These are phyloP conservation scores for Mycosphaerella sp. DNA, from an alignment of 2,329 filamentous ascomycete genomes.

Conservation along the genomic window DNA sequence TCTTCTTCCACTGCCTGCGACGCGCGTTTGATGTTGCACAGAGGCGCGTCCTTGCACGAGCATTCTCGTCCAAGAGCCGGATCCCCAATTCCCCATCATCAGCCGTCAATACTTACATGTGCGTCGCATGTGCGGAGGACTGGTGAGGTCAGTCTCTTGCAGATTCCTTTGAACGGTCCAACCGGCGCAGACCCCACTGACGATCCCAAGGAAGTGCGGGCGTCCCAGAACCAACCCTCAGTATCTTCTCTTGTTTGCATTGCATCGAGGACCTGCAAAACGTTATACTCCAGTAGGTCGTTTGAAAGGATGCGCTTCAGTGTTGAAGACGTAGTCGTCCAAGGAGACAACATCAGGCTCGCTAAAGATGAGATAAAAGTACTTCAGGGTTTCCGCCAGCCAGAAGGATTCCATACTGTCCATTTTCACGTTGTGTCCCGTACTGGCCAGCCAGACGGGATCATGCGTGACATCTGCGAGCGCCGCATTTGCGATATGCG, in stretches of 20 bases:
- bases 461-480: constrained; percentile 38
- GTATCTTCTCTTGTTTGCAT: no score
- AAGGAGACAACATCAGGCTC: constrained; percentile 39
- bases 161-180: no score
- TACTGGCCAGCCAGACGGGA: constrained; percentile 33
- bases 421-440: constrained; percentile 23
- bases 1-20: neutral
- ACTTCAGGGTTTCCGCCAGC: constrained; percentile 45
- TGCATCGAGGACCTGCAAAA: no score
- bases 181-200: no score
- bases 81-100: constrained; percentile 1
- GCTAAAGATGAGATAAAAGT: constrained; percentile 45
- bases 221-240: no score
- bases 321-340: constrained; percentile 47
- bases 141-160: no score
- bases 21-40: constrained; percentile 2
- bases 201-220: no score
- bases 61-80: constrained; percentile 1
- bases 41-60: neutral
- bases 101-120: neutral
- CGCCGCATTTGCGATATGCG: constrained; percentile 42
- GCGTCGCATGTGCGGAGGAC: no score
- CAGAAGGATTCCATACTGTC: constrained; percentile 48
- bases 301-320: constrained; percentile 45
- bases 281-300: constrained; percentile 16